Base-by-base conservation (phyloP, 495 filamentous ascomycete species). In the Polyplosphaeria fusca region DNA sequence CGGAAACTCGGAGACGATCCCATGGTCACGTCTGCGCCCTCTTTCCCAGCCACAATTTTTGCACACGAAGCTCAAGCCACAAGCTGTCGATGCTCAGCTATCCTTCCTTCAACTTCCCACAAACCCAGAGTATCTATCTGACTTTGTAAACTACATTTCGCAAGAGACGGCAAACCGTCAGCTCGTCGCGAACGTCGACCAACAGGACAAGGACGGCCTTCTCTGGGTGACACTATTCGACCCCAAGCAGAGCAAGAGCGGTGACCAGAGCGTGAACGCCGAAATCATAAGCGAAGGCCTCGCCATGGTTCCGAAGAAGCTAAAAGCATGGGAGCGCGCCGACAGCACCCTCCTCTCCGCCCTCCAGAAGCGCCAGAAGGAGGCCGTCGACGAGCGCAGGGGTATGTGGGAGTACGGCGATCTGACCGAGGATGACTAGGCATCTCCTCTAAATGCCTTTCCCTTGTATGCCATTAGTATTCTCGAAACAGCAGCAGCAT, bases 321-420 rank as follows among this genome's bases (percentile, higher is more conserved):
- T 95, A 67, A 91, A 87, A 79, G 77, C 83, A 2, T 98, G 89
- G 87, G 93, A 98, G 76, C 76, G 82, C 32, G 84, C 84, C 5
- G 85, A 83, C 22, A 78, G 77, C 52, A 84, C 87, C 24, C 81
- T 88, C 16, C 71, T 97, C 59, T 81, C 78, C 70, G 75, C 65
- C 41, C 76, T 96, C 52, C 82, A 75, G 56, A 77, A 79, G 64
- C 80, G 81, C 52, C 84, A 95, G 74, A 73, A 78, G 14, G 77
- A 83, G 71, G 93, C 94, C 2, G 93, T 89, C 78, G 70, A 77
- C 7, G 82, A 82, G 57, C 81, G 87, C 52, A 77, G 82, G 49
- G 94, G 94, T 5, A 92, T 96, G 77, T 97, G 91, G 91, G 91
- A 97, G 77, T 97, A 97, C 74, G 94, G 94, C 53, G 94, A 97